Percentiles rank a stretch among this genome's conserved stretches.
phyloP scores from a whole-genome alignment of 805 yeast species.

The Metschnikowia colocasiae region DNA sequence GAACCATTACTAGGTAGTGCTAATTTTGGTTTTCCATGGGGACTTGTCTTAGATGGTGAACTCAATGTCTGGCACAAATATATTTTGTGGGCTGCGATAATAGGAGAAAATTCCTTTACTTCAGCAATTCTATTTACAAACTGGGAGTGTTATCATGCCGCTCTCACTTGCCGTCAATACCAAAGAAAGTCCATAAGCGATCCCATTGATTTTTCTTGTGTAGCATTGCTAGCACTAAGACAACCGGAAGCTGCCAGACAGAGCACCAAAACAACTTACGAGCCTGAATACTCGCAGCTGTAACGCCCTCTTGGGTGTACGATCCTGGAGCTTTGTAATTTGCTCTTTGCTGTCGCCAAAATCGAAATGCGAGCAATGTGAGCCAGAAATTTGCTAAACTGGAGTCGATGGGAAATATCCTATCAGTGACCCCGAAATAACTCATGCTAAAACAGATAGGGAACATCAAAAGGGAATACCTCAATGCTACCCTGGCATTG shows the following conservation, averaged over 20 bases:
- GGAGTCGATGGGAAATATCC: conserved; percentile 77
- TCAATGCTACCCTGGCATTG: conserved; percentile 88
- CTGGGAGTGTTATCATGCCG: background rate
- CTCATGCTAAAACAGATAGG: conserved; percentile 84
- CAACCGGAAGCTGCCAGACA: conserved; percentile 89
- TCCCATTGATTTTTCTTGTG: conserved; percentile 98
- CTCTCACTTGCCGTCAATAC: background rate
- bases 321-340: conserved; percentile 31
- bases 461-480: conserved; percentile 90
- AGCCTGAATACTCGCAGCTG: conserved; percentile 65
- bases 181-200: conserved; percentile 31
- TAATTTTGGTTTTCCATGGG: too few species aligned
- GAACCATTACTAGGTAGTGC: too few species aligned
- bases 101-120: background rate
- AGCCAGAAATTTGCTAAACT: conserved; percentile 83
- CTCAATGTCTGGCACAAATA: background rate
- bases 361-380: conserved; percentile 69
- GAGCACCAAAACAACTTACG: conserved; percentile 89
- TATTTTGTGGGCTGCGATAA: too few species aligned
- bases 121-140: background rate
- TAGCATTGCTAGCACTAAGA: conserved; percentile 84
- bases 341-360: conserved; percentile 76
- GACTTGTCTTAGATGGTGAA: background rate
- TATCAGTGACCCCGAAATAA: conserved; percentile 78
- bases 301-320: conserved; percentile 49